Evolutionary conservation across 1,139 yeast genomes (phyloP).

Genomic region (Protomyces arabidopsidicola): DNA sequence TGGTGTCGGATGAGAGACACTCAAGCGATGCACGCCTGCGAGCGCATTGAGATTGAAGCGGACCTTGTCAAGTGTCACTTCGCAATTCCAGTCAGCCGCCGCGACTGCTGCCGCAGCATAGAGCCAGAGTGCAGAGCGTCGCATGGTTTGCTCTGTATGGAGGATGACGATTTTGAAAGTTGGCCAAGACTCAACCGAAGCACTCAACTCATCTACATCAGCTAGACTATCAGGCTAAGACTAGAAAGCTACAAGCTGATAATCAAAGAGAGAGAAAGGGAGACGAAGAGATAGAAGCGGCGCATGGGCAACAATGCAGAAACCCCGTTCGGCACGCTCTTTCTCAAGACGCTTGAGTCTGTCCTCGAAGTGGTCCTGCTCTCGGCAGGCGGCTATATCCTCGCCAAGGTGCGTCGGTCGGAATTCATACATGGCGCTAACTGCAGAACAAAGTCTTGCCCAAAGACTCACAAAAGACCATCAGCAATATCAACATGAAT

Average conservation of each 20-base stretch:
- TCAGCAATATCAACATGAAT: conserved; percentile 68
- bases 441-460: conserved; percentile 10
- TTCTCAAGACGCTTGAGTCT: conserved; percentile 23
- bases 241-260: no score
- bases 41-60: conserved; percentile 45
- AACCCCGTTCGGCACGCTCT: conserved; percentile 18
- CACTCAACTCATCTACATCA: no score
- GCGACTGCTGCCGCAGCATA: conserved; percentile 30
- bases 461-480: conserved; percentile 50
- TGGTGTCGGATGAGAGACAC: conserved; percentile 57
- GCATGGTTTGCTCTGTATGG: no score
- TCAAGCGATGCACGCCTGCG: conserved; percentile 47
- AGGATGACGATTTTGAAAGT: no score
- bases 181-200: no score
- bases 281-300: background rate
- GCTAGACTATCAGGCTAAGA: no score
- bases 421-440: no score
- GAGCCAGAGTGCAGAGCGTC: background rate
- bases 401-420: background rate
- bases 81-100: conserved; percentile 46
- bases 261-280: no score
- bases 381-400: conserved; percentile 19
- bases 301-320: conserved; percentile 22
- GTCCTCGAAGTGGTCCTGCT: conserved; percentile 24
- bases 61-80: conserved; percentile 44